phyloP scores from a whole-genome alignment of 2,329 filamentous ascomycete species.

The Talaromyces sp. region DNA sequence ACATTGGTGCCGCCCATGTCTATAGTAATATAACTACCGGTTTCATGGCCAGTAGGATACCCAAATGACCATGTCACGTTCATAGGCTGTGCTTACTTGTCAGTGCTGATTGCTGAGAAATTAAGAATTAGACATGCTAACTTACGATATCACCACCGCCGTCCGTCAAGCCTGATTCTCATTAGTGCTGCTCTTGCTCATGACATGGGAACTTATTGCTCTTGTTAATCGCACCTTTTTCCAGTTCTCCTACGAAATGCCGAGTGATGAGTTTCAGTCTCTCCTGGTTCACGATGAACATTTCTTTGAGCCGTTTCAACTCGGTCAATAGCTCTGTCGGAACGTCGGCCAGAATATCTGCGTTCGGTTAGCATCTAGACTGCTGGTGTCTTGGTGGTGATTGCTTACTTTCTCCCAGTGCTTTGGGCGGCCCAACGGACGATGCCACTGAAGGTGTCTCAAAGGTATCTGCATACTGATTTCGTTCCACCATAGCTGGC shows the following conservation, averaged over 20 bases:
- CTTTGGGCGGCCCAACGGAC: constrained; percentile 11
- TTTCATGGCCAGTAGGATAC: constrained; percentile 74
- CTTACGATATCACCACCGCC: constrained; percentile 83
- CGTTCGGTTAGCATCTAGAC: background rate
- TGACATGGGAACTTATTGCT: background rate
- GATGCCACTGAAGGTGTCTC: background rate
- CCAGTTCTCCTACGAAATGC: constrained; percentile 77
- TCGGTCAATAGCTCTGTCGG: constrained; percentile 70
- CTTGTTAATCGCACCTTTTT: constrained; percentile 57
- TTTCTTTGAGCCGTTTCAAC: constrained; percentile 72
- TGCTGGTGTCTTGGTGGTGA: background rate
- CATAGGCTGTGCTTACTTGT: constrained; percentile 64
- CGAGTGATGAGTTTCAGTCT: constrained; percentile 84
- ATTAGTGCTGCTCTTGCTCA: background rate
- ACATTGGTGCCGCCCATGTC: constrained; percentile 92
- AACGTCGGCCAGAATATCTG: constrained; percentile 37
- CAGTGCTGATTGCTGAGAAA: background rate
- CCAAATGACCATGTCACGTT: constrained; percentile 88
- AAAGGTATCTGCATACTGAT: background rate
- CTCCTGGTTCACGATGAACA: constrained; percentile 67
- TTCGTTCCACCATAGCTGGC: background rate
- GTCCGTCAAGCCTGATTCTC: constrained; percentile 61
- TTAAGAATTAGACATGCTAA: constrained; percentile 22
- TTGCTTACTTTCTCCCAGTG: constrained; percentile 16
- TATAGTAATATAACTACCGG: constrained; percentile 74